A percentile compares a stretch with the other conserved stretches of the same genome.
These are phyloP conservation scores for Trichosporon asahii DNA, from an alignment of 1,284 basidiomycete genomes.

Conservation along the genomic window DNA sequence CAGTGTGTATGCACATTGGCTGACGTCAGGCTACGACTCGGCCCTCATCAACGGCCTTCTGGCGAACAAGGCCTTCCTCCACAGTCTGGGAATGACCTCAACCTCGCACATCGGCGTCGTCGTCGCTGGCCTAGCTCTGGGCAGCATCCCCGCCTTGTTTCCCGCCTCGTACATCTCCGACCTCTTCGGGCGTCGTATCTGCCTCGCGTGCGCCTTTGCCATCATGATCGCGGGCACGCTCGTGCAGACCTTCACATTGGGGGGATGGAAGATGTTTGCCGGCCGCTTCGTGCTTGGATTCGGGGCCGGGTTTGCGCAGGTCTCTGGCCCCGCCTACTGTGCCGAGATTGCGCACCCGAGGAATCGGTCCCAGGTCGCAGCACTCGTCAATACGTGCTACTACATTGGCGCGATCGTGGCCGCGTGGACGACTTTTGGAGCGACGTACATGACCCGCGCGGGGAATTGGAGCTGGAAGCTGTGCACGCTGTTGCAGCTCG, in stretches of 20 bases:
- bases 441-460: conserved; percentile 11
- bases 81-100: not conserved
- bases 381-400: conserved; percentile 17
- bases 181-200: conserved; percentile 1
- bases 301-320: conserved; percentile 8
- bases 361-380: conserved; percentile 9
- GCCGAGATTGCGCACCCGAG: conserved; percentile 23
- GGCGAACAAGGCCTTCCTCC: conserved; percentile 11
- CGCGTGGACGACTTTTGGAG: conserved; percentile 28
- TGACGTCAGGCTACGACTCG: conserved; percentile 13
- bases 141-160: not conserved
- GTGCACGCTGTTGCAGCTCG: conserved; percentile 30
- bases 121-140: conserved; percentile 7
- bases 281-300: conserved; percentile 14
- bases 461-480: conserved; percentile 14
- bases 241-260: conserved; percentile 15
- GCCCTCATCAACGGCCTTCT: conserved; percentile 11
- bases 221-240: not conserved
- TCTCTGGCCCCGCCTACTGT: conserved; percentile 10
- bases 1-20: not conserved
- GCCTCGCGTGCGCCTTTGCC: not conserved
- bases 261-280: conserved; percentile 12
- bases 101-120: conserved; percentile 10
- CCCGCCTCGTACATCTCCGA: conserved; percentile 3
- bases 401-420: conserved; percentile 19